Conservation (phyloP, 192 early-diverging fungal species). For the Coemansia sp. region DNA sequence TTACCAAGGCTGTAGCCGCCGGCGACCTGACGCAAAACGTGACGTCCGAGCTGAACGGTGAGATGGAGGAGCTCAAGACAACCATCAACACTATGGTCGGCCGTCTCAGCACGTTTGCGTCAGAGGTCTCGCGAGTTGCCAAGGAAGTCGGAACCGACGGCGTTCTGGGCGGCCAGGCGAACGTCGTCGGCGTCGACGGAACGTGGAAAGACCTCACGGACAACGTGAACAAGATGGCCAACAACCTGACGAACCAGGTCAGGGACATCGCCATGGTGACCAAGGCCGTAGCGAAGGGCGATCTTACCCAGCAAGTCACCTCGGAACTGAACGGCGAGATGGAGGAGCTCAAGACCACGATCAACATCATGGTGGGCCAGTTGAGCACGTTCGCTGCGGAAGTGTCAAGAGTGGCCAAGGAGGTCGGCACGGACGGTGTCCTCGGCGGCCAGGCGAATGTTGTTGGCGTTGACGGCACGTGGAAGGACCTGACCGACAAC, state of each 20-base stretch:
- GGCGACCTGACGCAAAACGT: conserved; percentile 50
- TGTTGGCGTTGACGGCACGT: conserved; percentile 11
- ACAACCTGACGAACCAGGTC: conserved; percentile 59
- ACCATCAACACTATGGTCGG: conserved; percentile 34
- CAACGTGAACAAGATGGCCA: conserved; percentile 58
- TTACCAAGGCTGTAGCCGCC: conserved; percentile 56
- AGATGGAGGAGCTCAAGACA: conserved; percentile 59
- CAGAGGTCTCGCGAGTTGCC: conserved; percentile 57
- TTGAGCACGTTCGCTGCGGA: conserved; percentile 53
- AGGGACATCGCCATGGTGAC: conserved; percentile 57
- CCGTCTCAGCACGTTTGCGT: conserved; percentile 12
- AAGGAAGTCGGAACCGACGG: conserved; percentile 73
- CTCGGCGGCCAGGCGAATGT: conserved; percentile 19
- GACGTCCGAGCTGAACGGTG: conserved; percentile 41
- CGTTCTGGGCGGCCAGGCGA: conserved; percentile 64
- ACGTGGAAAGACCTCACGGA: conserved; percentile 63
- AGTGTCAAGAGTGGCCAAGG: conserved; percentile 65
- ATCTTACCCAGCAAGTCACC: conserved; percentile 55
- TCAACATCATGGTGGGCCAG: conserved; percentile 64
- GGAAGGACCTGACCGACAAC: conserved; percentile 42
- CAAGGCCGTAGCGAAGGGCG: conserved; percentile 61
- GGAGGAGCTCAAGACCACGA: conserved; percentile 57
- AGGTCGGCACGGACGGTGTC: conserved; percentile 64
- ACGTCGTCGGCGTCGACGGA: conserved; percentile 57
- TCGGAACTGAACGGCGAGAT: conserved; percentile 62